phyloP scores from a whole-genome alignment of 768 basidiomycete species.

The Pisolithus marmoratus region DNA sequence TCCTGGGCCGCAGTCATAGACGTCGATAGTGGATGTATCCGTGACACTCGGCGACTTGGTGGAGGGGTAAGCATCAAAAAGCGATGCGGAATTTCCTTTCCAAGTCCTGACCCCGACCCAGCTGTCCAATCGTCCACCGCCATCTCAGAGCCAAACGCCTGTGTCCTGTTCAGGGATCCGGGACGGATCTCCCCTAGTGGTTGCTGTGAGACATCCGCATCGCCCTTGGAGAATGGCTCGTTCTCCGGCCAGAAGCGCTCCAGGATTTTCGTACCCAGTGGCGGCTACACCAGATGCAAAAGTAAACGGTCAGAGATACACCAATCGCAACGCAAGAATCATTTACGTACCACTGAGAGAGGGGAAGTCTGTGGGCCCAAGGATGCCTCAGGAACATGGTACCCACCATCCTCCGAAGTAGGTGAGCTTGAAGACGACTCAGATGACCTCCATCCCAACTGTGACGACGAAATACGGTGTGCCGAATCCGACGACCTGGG shows the following conservation, averaged over 20 bases:
- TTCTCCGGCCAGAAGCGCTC: slow-evolving; percentile 3
- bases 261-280: slow-evolving; percentile 1
- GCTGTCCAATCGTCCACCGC: too few relatives aligned
- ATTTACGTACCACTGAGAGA: background rate
- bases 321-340: background rate
- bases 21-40: background rate
- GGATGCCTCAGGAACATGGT: too few relatives aligned
- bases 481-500: too few relatives aligned
- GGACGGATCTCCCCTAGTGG: too few relatives aligned
- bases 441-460: too few relatives aligned
- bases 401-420: too few relatives aligned
- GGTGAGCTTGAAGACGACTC: too few relatives aligned
- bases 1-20: background rate
- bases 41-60: background rate
- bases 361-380: too few relatives aligned
- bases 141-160: too few relatives aligned
- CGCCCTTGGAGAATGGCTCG: background rate
- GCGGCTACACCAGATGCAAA: background rate
- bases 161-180: too few relatives aligned
- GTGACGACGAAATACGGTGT: too few relatives aligned
- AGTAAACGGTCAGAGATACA: too few relatives aligned
- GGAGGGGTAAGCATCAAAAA: background rate
- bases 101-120: background rate
- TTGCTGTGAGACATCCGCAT: background rate
- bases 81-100: background rate